phyloP scores from a whole-genome alignment of 768 basidiomycete genomes.

The Kondoa subrosea region DNA sequence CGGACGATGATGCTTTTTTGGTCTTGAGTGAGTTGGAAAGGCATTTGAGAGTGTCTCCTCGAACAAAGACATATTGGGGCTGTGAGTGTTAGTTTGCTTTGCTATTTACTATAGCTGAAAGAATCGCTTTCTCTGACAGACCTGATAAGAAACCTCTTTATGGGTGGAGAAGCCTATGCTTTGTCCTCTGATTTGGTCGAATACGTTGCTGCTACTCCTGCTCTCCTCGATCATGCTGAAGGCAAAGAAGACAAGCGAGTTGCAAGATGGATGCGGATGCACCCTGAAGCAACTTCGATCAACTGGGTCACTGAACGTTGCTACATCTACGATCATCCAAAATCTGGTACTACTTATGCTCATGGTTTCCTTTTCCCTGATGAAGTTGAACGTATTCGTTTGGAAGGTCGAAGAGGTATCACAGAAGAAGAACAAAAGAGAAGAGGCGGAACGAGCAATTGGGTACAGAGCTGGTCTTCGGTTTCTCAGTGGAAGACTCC shows the following conservation, averaged over 20 bases:
- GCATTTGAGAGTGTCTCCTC: constrained; percentile 60
- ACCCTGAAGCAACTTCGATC: constrained; percentile 54
- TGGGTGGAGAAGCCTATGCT: constrained; percentile 88
- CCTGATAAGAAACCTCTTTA: constrained; percentile 77
- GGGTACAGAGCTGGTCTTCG: constrained; percentile 50
- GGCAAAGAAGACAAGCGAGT: constrained; percentile 90
- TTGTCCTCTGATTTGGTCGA: constrained; percentile 73
- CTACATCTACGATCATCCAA: constrained; percentile 97
- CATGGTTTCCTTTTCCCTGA: constrained; percentile 93
- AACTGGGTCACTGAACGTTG: constrained; percentile 84
- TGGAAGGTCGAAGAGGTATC: constrained; percentile 32
- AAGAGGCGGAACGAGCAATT: constrained; percentile 29
- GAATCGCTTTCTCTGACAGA: constrained; percentile 18
- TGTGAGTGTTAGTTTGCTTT: constrained; percentile 24
- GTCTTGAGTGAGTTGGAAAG: constrained; percentile 88
- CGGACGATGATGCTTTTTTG: constrained; percentile 87
- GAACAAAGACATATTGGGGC: constrained; percentile 36
- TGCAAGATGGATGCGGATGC: constrained; percentile 74
- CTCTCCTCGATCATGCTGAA: constrained; percentile 47
- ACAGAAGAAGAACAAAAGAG: constrained; percentile 28
- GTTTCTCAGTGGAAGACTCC: constrained; percentile 68
- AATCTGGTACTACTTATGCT: constrained; percentile 78
- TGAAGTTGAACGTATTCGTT: constrained; percentile 53
- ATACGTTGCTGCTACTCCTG: constrained; percentile 63
- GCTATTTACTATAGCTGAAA: neutral